A percentile compares a stretch with the other conserved stretches of the same genome.
Evolutionary conservation across 2,329 filamentous ascomycete genomes (phyloP).

Genomic region (Penicillium vulpinum): DNA sequence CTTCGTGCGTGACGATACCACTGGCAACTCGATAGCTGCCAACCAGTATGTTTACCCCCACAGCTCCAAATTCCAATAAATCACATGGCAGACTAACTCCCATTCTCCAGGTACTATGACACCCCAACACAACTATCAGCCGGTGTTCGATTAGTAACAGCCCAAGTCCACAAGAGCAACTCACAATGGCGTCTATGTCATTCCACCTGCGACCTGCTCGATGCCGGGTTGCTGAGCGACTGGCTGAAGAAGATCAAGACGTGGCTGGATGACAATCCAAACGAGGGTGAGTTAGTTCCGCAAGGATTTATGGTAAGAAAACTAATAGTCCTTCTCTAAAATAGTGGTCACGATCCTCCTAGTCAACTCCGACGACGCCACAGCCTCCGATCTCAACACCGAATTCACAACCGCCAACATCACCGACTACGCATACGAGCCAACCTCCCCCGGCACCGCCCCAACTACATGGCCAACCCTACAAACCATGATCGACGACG

Average conservation of each 20-base stretch:
- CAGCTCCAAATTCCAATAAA: not conserved
- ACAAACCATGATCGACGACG: slow-evolving; percentile 64
- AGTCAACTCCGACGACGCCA: slow-evolving; percentile 66
- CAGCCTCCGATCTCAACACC: slow-evolving; percentile 55
- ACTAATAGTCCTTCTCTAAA: slow-evolving; percentile 8
- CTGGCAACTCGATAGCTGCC: slow-evolving; percentile 62
- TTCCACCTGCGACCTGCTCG: slow-evolving; percentile 64
- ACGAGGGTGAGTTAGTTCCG: slow-evolving; percentile 52
- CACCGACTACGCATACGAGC: slow-evolving; percentile 61
- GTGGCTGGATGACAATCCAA: slow-evolving; percentile 69
- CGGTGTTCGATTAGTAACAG: slow-evolving; percentile 69
- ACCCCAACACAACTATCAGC: slow-evolving; percentile 69
- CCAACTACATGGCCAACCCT: slow-evolving; percentile 67
- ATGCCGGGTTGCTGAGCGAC: slow-evolving; percentile 63
- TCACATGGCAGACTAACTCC: not conserved
- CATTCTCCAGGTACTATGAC: slow-evolving; percentile 54
- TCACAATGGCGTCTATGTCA: slow-evolving; percentile 69
- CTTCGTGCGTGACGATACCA: slow-evolving; percentile 66
- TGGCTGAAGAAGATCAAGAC: slow-evolving; percentile 66
- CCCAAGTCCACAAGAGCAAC: slow-evolving; percentile 66
- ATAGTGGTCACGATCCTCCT: slow-evolving; percentile 69
- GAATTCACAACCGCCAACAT: slow-evolving; percentile 62
- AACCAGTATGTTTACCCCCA: slow-evolving; percentile 65
- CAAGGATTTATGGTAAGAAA: not conserved
- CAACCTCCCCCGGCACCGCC: slow-evolving; percentile 47